Evolutionary conservation across 768 basidiomycete genomes (phyloP).

Genomic region (Clavulina sp.): DNA sequence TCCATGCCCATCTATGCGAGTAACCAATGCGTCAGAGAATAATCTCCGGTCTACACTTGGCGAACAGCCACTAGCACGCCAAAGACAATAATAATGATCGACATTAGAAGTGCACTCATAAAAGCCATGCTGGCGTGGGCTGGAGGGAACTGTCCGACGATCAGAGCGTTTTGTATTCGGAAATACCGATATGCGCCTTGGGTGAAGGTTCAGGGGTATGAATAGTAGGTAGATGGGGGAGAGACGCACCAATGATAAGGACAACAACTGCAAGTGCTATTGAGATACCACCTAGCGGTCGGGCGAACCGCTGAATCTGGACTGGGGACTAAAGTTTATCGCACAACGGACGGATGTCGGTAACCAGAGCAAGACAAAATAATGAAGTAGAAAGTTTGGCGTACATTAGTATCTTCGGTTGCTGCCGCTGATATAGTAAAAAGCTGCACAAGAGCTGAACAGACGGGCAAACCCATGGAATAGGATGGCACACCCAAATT

Average conservation of each 20-base stretch:
- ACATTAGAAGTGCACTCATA: slow-evolving; percentile 25
- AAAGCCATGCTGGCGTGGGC: slow-evolving; percentile 29
- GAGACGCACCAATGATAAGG: slow-evolving; percentile 29
- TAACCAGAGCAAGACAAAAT: too few relatives aligned
- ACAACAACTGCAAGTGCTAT: slow-evolving; percentile 31
- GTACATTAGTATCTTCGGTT: slow-evolving; percentile 3
- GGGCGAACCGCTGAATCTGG: slow-evolving; percentile 22
- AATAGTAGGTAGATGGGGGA: not conserved
- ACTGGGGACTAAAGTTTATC: too few relatives aligned
- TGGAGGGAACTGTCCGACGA: slow-evolving; percentile 35
- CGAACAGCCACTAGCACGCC: slow-evolving; percentile 23
- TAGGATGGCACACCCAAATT: not conserved
- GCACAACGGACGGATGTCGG: too few relatives aligned
- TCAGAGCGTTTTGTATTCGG: slow-evolving; percentile 31
- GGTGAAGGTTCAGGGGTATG: not conserved
- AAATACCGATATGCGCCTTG: slow-evolving; percentile 38
- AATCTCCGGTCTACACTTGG: too few relatives aligned
- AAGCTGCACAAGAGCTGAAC: slow-evolving; percentile 42
- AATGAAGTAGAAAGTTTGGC: slow-evolving; percentile 3
- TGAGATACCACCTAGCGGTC: slow-evolving; percentile 35
- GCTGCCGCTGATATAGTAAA: slow-evolving; percentile 23
- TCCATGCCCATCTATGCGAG: too few relatives aligned
- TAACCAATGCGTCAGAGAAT: too few relatives aligned
- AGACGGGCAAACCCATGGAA: too few relatives aligned
- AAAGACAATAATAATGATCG: slow-evolving; percentile 28